A percentile compares a stretch with the other conserved stretches of the same genome.
These are phyloP conservation scores for Kwoniella newhampshirensis DNA, from an alignment of 768 basidiomycete genomes.

Conservation along the genomic window DNA sequence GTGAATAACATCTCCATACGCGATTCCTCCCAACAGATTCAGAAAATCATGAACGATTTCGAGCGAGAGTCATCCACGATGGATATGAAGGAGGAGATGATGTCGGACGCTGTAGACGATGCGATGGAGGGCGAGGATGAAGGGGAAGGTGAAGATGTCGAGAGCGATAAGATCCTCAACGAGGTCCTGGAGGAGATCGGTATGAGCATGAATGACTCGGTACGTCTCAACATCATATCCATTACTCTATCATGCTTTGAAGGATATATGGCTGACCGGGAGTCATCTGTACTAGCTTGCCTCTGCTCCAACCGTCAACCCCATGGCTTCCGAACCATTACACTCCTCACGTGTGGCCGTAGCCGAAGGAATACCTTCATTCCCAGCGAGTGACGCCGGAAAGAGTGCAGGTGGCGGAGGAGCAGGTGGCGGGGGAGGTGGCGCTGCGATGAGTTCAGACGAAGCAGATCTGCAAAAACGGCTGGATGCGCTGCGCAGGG, in stretches of 20 bases:
- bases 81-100: constrained; percentile 99
- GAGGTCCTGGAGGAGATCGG: constrained; percentile 98
- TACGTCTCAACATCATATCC: constrained; percentile 27
- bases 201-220: constrained; percentile 78
- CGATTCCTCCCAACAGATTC: no score
- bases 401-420: constrained; percentile 56
- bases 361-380: constrained; percentile 72
- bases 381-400: constrained; percentile 51
- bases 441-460: constrained; percentile 59
- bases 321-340: constrained; percentile 62
- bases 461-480: constrained; percentile 93
- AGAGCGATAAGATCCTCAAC: constrained; percentile 90
- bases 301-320: constrained; percentile 72
- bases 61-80: constrained; percentile 96
- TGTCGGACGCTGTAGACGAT: constrained; percentile 97
- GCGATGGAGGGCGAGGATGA: constrained; percentile 82
- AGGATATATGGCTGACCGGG: background rate
- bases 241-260: background rate
- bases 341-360: constrained; percentile 72
- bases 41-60: constrained; percentile 96
- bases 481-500: constrained; percentile 70
- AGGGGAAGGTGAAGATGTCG: constrained; percentile 88
- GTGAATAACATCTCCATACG: background rate
- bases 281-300: constrained; percentile 64
- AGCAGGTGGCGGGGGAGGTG: constrained; percentile 48